These are phyloP conservation scores for Saturnispora dispora DNA, from an alignment of 805 yeast genomes.

Conservation along the genomic window DNA sequence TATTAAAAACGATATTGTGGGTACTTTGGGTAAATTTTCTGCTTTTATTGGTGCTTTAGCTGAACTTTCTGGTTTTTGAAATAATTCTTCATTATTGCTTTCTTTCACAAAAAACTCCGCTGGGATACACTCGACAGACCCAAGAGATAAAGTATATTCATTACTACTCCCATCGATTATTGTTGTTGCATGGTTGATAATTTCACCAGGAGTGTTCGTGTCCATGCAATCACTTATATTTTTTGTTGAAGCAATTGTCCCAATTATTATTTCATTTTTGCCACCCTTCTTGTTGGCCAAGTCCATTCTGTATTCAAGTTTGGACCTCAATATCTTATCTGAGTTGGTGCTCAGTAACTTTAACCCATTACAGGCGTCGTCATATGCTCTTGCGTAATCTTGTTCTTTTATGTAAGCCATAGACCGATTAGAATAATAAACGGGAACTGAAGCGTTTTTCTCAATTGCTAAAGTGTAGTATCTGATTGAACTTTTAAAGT, in stretches of 20 bases:
- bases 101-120: conserved; percentile 9
- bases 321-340: neutral
- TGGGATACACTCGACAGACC: conserved; percentile 18
- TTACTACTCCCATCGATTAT: neutral
- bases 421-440: conserved; percentile 60
- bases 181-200: neutral
- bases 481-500: conserved; percentile 24
- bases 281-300: neutral
- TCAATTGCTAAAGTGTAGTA: conserved; percentile 47
- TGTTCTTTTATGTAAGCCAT: conserved; percentile 47
- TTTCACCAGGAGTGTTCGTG: neutral
- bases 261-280: neutral
- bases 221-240: neutral
- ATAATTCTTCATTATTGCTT: neutral
- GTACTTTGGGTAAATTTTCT: conserved; percentile 36
- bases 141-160: conserved; percentile 7
- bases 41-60: conserved; percentile 1
- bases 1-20: conserved; percentile 38
- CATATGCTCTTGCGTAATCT: conserved; percentile 23
- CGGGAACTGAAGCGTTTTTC: conserved; percentile 40
- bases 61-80: conserved; percentile 12
- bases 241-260: neutral
- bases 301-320: conserved; percentile 2
- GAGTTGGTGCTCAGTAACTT: neutral
- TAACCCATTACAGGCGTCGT: neutral